Evolutionary conservation across 1,139 yeast species (phyloP), one percentile per base, ranked within the genome.

Genomic region (Protomyces inouyei): DNA sequence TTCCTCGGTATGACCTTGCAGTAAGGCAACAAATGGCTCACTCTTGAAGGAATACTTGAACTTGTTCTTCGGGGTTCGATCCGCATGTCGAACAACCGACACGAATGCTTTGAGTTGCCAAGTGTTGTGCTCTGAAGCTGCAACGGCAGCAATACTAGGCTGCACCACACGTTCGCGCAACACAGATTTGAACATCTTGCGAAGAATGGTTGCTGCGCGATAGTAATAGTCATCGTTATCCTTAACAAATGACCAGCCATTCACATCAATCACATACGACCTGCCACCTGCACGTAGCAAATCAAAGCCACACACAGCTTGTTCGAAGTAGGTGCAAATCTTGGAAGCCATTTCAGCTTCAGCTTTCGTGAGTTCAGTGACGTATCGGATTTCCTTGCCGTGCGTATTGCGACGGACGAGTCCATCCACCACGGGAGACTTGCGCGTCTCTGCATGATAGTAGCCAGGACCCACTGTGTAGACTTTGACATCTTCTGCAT

Each of bases 391-490:
- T 76, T 95, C 99, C 74, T 95, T 95, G 61, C 99, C 99, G 71
- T 92, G 96, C 0, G 98, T 92, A 74, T 95, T 95, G 75, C 99
- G 83, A 73, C 98, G 83, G 32, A 95, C 99, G 65, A 95, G 88
- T 60, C 99, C 99, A 77, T 95, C 99, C 16, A 95, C 98, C 1
- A 95, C 98, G 0, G 99, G 99, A 0, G 97, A 91, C 74, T 95
- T 95, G 72, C 99, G 83, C 0, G 99, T 95, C 74, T 95, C 99
- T 0, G 98, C 99, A 75, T 95, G 98, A 73, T 98, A 93, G 73
- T 83, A 95, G 32, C 79, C 78, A 3, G 87, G 85, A 0, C 98
- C 98, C 2, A 95, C 98, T 1, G 98, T 95, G 74, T 95, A 95
- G 0, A 98, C 98, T 76, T 95, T 95, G 68, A 95, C 99, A 75